Conservation (phyloP, 164 flowering plant species). For the Akebia trifoliata region DNA sequence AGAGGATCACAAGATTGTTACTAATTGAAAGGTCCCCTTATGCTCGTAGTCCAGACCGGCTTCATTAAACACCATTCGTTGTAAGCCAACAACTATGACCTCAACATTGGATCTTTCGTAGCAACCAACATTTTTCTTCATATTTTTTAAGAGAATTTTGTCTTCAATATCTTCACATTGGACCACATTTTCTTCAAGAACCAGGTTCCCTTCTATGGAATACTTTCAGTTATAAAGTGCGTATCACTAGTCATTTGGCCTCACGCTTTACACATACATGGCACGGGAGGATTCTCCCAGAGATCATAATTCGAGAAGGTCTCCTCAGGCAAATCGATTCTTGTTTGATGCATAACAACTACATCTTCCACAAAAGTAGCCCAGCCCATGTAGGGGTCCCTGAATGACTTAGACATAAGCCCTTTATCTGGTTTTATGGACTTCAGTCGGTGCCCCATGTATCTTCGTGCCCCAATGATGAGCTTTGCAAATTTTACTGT, state of each 20-base stretch:
- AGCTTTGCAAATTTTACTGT: conserved; percentile 91
- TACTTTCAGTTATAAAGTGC: conserved; percentile 2
- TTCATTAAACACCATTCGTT: no score
- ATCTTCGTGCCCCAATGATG: conserved; percentile 86
- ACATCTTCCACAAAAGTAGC: conserved; percentile 92
- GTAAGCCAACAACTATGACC: not conserved
- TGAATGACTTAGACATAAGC: conserved; percentile 92
- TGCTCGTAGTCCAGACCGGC: not conserved
- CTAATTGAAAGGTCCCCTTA: not conserved
- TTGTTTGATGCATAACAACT: conserved; percentile 78
- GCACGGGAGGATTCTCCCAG: conserved; percentile 97
- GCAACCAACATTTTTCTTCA: not conserved
- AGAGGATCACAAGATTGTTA: not conserved
- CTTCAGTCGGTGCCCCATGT: conserved; percentile 86
- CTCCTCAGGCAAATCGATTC: conserved; percentile 88
- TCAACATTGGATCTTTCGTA: not conserved
- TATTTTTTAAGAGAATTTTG: no score
- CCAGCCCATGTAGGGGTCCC: conserved; percentile 99
- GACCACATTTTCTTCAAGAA: not conserved
- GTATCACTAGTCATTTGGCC: not conserved
- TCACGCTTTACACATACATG: conserved; percentile 95
- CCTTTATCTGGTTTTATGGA: conserved; percentile 99
- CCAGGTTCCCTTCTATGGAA: not conserved
- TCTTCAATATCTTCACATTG: no score
- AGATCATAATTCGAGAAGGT: conserved; percentile 96